Percentiles rank a stretch among this genome's conserved stretches.
phyloP scores from a whole-genome alignment of 164 flowering plant species.

The Vitis cinerea region DNA sequence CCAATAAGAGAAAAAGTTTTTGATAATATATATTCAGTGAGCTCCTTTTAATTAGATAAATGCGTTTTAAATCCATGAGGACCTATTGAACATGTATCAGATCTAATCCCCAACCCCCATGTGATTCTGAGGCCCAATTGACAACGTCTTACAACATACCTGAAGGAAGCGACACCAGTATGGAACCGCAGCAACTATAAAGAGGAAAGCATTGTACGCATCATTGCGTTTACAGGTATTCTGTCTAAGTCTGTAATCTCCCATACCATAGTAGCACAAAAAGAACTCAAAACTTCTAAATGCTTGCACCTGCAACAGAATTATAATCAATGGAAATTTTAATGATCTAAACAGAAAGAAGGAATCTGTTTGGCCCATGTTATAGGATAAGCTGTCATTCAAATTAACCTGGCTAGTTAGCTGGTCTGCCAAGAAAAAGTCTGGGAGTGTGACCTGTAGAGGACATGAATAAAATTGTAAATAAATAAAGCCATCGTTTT shows the following conservation, averaged over 20 bases:
- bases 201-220: slow-evolving; percentile 32
- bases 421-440: slow-evolving; percentile 71
- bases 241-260: slow-evolving; percentile 38
- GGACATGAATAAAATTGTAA: background rate
- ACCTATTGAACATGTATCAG: no score
- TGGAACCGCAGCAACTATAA: slow-evolving; percentile 43
- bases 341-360: background rate
- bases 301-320: slow-evolving; percentile 43
- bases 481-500: no score
- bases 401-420: slow-evolving; percentile 61
- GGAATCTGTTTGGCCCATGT: no score
- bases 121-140: no score
- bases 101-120: no score
- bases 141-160: slow-evolving; percentile 15
- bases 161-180: slow-evolving; percentile 43
- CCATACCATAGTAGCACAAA: slow-evolving; percentile 54
- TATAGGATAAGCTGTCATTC: no score
- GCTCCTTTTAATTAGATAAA: no score
- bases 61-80: no score
- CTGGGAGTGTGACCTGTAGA: slow-evolving; percentile 55
- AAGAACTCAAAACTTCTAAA: slow-evolving; percentile 44
- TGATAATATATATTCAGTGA: no score
- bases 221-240: slow-evolving; percentile 26
- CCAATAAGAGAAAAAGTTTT: no score
- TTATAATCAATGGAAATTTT: background rate